Evolutionary conservation across 78 protist genomes (phyloP).

Genomic region (Cavenderia fasciculata): DNA sequence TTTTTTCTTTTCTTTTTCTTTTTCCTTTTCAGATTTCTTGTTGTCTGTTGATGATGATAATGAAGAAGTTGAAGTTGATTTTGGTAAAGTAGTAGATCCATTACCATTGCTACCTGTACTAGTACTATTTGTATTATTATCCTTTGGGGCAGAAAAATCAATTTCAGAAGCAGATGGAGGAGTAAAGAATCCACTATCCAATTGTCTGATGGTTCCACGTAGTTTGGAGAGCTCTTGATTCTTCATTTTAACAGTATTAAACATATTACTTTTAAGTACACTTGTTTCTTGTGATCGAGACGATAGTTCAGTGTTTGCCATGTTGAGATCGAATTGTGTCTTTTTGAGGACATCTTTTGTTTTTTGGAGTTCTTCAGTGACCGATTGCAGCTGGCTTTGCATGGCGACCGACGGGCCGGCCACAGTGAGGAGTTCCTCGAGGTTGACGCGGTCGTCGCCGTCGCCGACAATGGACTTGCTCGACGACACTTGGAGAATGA

Average conservation of each 20-base stretch:
- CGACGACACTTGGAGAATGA: constrained; percentile 12
- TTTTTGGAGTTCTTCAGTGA: constrained; percentile 14
- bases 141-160: neutral
- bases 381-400: constrained; percentile 31
- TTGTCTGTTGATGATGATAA: neutral
- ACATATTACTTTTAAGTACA: constrained; percentile 51
- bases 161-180: neutral
- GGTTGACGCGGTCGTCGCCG: constrained; percentile 9
- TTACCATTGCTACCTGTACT: neutral
- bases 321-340: constrained; percentile 39
- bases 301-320: constrained; percentile 27
- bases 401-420: constrained; percentile 42
- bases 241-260: constrained; percentile 55
- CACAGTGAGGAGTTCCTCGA: constrained; percentile 42
- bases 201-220: neutral
- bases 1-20: neutral
- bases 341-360: constrained; percentile 48
- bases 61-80: neutral
- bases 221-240: constrained; percentile 36
- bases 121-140: neutral
- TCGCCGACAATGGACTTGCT: constrained; percentile 56
- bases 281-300: constrained; percentile 34
- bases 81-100: neutral
- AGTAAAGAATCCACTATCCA: constrained; percentile 28
- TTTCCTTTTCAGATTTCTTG: neutral